Base-by-base conservation (phyloP, 345 rosid species). In the Salix caprea region DNA sequence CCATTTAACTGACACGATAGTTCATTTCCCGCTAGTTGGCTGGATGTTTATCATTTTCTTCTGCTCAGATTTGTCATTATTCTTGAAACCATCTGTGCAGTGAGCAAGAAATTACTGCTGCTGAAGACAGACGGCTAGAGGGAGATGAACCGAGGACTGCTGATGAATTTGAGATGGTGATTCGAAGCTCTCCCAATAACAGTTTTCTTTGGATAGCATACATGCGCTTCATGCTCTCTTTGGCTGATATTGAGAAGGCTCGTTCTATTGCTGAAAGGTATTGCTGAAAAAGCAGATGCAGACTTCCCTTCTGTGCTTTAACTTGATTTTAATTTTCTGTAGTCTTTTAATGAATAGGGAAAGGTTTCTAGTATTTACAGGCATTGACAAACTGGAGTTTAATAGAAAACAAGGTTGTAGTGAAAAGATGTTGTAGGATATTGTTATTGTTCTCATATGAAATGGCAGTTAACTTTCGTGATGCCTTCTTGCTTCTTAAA, bases 191-290 rank as follows among this genome's bases (percentile, higher is more conserved):
- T 77, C 99, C 99, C 15, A 92, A 92, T 79, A 93, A 90, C 88
- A 96, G 99, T 82, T 92, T 91, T 75, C 83, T 90, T 78, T 96
- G 99, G 99, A 90, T 96, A 76, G 90, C 92, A 68, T 96, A 93
- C 78, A 90, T 96, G 96, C 92, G 91, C 56, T 90, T 89, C 80
- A 84, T 92, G 95, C 91, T 93, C 64, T 80, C 89, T 56, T 81
- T 90, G 86, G 92, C 93, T 76, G 90, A 93, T 81, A 77, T 90
- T 12, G 97, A 96, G 91, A 91, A 91, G 84, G 97, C 99, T 67
- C 94, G 99, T 15, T 86, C 94, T 26, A 86, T 91, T 24, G 96
- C 96, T 73, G 98, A 96, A 85, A 92, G 99, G 99, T 96, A 89
- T 26, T 44, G 21, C 50, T 68, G 80, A 67, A 30, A 40, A 40